Base-by-base conservation (phyloP, 2,329 filamentous ascomycete species). In the Hypomyces rosellus region DNA sequence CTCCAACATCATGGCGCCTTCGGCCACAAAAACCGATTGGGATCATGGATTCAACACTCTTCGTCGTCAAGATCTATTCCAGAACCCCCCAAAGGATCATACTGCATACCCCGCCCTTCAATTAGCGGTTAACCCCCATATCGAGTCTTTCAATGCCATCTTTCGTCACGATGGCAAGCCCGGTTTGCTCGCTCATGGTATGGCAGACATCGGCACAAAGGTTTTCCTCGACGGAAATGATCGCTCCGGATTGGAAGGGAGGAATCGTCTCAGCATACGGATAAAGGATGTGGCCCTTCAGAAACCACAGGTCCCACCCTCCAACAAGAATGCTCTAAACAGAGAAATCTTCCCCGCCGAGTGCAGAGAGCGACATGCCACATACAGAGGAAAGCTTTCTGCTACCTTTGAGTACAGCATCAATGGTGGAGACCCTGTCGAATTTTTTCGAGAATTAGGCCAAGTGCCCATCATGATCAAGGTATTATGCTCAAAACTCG, bases 121-220 rank as follows among this genome's bases (percentile, higher is more conserved):
- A 61, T 80, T 81, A 54, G 88, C 92, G n/a, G 84, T 97, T 53
- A 79, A 88, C 57, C 93, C 93, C 45, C 93, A 99, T 69, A 86
- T 97, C 61, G 85, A 96, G 63, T 93, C 93, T 6, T 99, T 96
- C 81, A 96, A 99, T 74, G 84, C 84, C 47, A 77, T 97, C 44
- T 95, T 96, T 65, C 81, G 84, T 33, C 75, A 78, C 51, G 78
- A 85, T 68, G 89, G 88, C 45, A 70, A 68, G 56, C 67, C 65
- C 13, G 69, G 74, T 40, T 66, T 83, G 51, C 63, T 99, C 48
- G 81, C 86, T 45, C 84, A 89, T 57, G 90, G 80, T 12, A 68
- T 97, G 54, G 82, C 81, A 63, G 93, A 99, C 65, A 97, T 99
- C 70, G 93, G 92, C 62, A 86, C 82, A 56, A 95, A 92, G 71